phyloP scores from a whole-genome alignment of 306 rosid genomes.

The Corylus heterophylla region DNA sequence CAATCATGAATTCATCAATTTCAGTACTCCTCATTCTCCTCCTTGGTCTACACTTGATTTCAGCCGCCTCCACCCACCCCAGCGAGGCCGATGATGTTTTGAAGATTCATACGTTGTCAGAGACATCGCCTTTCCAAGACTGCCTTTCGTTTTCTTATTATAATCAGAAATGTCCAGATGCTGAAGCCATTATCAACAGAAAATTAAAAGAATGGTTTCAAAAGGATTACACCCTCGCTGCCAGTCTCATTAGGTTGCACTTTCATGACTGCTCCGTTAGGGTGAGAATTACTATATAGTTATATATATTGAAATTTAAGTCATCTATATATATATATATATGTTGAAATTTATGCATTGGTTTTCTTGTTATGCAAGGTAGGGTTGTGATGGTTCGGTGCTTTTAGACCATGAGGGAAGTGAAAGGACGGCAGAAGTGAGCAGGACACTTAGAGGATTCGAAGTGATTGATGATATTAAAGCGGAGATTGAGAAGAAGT shows the following conservation, averaged over 20 bases:
- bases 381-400: constrained; percentile 91
- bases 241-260: constrained; percentile 72
- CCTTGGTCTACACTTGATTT: constrained; percentile 31
- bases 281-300: constrained; percentile 34
- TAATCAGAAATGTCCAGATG: constrained; percentile 54
- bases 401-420: constrained; percentile 71
- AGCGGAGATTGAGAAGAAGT: constrained; percentile 58
- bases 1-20: constrained; percentile 23
- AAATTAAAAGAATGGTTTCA: constrained; percentile 57
- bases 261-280: constrained; percentile 83
- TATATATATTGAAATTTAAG: too few relatives aligned
- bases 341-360: background rate
- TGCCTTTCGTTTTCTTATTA: constrained; percentile 56
- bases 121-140: constrained; percentile 35
- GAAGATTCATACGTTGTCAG: constrained; percentile 23
- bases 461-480: constrained; percentile 80
- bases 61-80: constrained; percentile 26
- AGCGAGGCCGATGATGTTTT: constrained; percentile 2
- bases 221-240: constrained; percentile 55
- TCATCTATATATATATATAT: background rate
- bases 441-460: constrained; percentile 84
- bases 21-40: constrained; percentile 34
- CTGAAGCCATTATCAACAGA: constrained; percentile 52
- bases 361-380: background rate
- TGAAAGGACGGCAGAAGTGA: constrained; percentile 58